Conservation (phyloP, 148 eudicot species). For the Rhododendron ovatum region DNA sequence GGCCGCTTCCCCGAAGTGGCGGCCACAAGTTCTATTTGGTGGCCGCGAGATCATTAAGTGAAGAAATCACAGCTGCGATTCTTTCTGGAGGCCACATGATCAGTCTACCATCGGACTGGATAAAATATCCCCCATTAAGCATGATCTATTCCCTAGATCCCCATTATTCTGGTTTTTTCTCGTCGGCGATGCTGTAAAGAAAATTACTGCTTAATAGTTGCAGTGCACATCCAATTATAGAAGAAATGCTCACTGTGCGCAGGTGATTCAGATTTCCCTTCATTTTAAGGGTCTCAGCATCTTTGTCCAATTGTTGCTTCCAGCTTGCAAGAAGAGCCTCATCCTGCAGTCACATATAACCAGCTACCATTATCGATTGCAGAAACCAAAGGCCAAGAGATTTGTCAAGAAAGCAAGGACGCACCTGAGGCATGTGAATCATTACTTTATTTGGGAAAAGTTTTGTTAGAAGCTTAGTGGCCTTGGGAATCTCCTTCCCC, state of each 20-base stretch:
- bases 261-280: constrained; percentile 77
- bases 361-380: not conserved
- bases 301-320: constrained; percentile 87
- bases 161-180: not conserved
- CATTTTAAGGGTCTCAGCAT: constrained; percentile 83
- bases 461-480: constrained; percentile 64
- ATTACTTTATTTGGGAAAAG: constrained; percentile 90
- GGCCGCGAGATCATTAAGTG: not conserved
- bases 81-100: not conserved
- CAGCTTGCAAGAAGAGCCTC: constrained; percentile 77
- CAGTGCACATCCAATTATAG: not conserved
- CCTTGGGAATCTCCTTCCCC: constrained; percentile 74
- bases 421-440: constrained; percentile 92
- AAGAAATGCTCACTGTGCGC: constrained; percentile 64
- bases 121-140: not conserved
- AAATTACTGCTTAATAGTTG: not conserved
- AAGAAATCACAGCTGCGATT: not conserved
- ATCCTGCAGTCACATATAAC: constrained; percentile 50
- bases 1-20: not conserved
- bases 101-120: not conserved
- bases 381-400: not conserved
- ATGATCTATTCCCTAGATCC: not conserved
- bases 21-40: not conserved
- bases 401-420: constrained; percentile 6
- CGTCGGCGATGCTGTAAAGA: not conserved